phyloP scores from a whole-genome alignment of 176 grass and related monocot genomes.

The Hsuehochloa calcarea region DNA sequence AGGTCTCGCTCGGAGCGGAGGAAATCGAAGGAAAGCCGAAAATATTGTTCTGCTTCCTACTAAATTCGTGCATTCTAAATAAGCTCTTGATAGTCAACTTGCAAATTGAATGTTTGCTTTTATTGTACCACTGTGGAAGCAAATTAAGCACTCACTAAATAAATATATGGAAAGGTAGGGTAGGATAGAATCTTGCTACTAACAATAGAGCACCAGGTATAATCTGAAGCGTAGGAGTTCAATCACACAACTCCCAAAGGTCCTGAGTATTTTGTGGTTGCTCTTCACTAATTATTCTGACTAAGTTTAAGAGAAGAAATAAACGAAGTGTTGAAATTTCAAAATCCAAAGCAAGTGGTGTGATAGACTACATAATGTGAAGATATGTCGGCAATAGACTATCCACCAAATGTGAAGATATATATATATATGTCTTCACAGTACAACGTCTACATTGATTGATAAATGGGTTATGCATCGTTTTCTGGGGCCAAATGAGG shows the following conservation, averaged over 20 bases:
- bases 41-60: not conserved
- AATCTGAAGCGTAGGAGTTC: not conserved
- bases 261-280: not conserved
- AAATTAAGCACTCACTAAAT: not conserved
- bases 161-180: not conserved
- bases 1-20: not conserved
- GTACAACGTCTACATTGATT: not conserved
- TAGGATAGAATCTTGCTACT: not conserved
- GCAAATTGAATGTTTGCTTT: not conserved
- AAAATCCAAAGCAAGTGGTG: not conserved
- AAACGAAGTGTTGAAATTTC: not conserved
- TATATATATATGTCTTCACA: not conserved
- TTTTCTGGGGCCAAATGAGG: not conserved
- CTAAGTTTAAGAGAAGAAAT: not conserved
- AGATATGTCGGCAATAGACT: conserved; percentile 9
- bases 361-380: not conserved
- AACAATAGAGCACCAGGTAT: not conserved
- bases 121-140: not conserved
- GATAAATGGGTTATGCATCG: not conserved
- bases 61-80: not conserved
- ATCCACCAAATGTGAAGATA: not conserved
- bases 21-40: not conserved
- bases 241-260: not conserved
- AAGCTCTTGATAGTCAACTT: not conserved
- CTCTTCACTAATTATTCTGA: not conserved